These are phyloP conservation scores for Botrytis fragariae DNA, from an alignment of 2,329 filamentous ascomycete species.

Conservation along the genomic window DNA sequence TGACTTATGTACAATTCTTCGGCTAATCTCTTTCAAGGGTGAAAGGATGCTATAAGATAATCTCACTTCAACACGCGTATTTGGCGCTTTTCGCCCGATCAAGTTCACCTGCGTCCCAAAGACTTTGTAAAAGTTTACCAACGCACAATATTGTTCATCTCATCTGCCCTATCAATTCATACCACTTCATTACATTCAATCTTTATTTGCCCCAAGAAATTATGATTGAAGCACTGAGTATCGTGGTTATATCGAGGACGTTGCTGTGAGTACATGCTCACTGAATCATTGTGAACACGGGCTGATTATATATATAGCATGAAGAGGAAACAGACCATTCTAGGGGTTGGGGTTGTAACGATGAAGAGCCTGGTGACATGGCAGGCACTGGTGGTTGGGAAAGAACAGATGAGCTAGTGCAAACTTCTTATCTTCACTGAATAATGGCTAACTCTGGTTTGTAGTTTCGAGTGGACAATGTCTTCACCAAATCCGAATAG, in stretches of 20 bases:
- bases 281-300: neutral
- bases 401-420: neutral
- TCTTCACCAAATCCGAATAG: accelerated
- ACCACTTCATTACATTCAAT: neutral
- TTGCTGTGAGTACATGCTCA: neutral
- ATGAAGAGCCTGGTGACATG: neutral
- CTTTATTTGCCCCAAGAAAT: neutral
- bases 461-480: neutral
- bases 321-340: neutral
- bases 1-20: neutral
- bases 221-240: neutral
- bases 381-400: no score
- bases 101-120: no score
- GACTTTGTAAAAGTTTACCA: neutral
- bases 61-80: neutral
- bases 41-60: neutral
- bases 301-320: neutral
- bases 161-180: neutral
- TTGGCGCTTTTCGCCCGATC: no score
- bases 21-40: neutral
- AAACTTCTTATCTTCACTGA: neutral
- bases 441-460: neutral
- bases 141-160: neutral
- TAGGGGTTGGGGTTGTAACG: accelerated
- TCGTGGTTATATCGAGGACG: neutral